Percentiles rank a stretch among this genome's conserved stretches.
phyloP scores from a whole-genome alignment of 2,329 filamentous ascomycete species.

The Ceratocystis albifundus region DNA sequence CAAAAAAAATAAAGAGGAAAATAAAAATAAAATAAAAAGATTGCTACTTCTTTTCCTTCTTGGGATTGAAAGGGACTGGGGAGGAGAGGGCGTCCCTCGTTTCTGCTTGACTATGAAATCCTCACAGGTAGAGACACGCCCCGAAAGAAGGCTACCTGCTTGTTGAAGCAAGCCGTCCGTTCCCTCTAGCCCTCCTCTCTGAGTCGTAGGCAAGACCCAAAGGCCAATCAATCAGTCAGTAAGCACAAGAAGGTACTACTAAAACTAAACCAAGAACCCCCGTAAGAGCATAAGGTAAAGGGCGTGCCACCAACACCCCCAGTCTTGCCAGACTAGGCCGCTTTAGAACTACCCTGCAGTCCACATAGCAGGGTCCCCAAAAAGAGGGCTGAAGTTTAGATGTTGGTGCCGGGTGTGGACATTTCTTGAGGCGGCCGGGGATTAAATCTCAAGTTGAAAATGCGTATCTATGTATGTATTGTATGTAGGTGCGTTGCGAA shows the following conservation, averaged over 20 bases:
- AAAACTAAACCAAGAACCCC: too few species aligned
- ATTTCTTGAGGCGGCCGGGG: too few species aligned
- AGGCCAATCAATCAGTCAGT: too few species aligned
- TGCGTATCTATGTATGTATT: not conserved
- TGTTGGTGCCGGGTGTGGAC: not conserved
- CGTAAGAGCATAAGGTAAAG: too few species aligned
- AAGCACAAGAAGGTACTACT: too few species aligned
- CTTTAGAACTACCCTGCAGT: not conserved
- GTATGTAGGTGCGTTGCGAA: not conserved
- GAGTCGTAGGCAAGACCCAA: too few species aligned
- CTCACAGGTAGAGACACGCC: too few species aligned
- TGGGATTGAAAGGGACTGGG: not conserved
- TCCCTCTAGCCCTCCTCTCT: too few species aligned
- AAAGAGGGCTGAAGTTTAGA: not conserved
- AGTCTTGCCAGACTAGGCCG: not conserved
- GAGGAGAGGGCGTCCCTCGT: not conserved
- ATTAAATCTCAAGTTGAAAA: too few species aligned
- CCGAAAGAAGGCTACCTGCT: too few species aligned
- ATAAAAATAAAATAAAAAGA: not conserved
- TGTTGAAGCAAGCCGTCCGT: too few species aligned
- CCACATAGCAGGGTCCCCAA: not conserved
- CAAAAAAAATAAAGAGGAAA: not conserved
- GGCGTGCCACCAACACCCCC: too few species aligned
- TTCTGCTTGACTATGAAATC: not conserved
- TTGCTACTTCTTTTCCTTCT: slow-evolving; percentile 4